These are phyloP conservation scores for Eutreptiella sp. DNA, from an alignment of 208 protist species.

Conservation along the genomic window DNA sequence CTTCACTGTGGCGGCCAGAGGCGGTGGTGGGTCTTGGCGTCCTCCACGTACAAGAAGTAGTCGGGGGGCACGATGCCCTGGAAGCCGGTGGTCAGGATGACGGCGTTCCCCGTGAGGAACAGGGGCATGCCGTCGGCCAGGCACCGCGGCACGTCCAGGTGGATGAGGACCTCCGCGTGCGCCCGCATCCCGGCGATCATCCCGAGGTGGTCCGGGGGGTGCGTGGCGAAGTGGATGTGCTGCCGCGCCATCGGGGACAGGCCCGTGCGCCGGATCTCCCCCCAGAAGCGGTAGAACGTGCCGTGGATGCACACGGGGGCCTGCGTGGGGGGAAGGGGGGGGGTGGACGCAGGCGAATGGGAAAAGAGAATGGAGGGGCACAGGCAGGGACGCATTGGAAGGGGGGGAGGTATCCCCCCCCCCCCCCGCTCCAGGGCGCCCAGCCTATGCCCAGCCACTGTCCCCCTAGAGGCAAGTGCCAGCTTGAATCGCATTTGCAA, in stretches of 20 bases:
- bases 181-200: slow-evolving; percentile 78
- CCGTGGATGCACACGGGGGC: slow-evolving; percentile 59
- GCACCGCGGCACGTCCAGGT: slow-evolving; percentile 53
- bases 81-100: slow-evolving; percentile 69
- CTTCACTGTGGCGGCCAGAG: no score
- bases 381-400: no score
- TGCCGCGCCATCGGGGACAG: slow-evolving; percentile 65
- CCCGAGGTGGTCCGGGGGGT: slow-evolving; percentile 32
- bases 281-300: slow-evolving; percentile 58
- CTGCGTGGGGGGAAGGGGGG: no score
- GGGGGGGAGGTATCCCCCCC: no score
- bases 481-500: no score
- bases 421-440: no score
- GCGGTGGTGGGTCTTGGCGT: no score
- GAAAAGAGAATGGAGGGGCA: no score
- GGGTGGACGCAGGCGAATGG: no score
- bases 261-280: slow-evolving; percentile 50
- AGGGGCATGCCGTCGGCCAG: slow-evolving; percentile 61
- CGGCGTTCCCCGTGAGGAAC: slow-evolving; percentile 66
- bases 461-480: no score
- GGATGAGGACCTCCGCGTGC: slow-evolving; percentile 55
- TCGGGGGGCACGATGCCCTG: slow-evolving; percentile 6
- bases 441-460: no score
- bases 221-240: slow-evolving; percentile 81
- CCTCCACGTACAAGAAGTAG: slow-evolving; percentile 21